Evolutionary conservation across 225 moss, liverwort and hornwort species (phyloP), one percentile per base, ranked within the genome.

Genomic region (Pseudoscleropodium purum): DNA sequence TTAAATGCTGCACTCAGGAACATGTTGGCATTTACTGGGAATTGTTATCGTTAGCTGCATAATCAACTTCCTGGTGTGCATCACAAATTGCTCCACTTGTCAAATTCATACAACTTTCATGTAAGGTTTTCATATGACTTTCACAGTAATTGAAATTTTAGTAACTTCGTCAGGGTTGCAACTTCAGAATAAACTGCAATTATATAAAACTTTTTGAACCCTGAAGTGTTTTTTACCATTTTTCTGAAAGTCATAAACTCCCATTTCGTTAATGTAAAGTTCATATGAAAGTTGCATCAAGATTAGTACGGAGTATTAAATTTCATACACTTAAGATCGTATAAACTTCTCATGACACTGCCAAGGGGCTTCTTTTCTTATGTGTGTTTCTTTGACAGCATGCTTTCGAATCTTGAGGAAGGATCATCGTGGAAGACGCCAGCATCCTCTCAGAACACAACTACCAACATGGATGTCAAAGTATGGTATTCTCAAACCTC

Each of bases 381-480:
- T 34, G 43, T 31, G 70, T 85, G 33, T 61, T 33, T 86, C 51
- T 41, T 52, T 76, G 21, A 52, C 81, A 94, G 92, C 43, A 81
- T 92, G 81, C 91, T 90, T 45, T 64, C 90, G 6, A 94, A 89
- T 68, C 63, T 90, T 19, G 91, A 90, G 72, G 88, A 90, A 67
- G 91, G 84, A n/a, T 75, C 88, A 21, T 88, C 91, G 37, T 92
- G 92, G 92, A 90, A 82, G 87, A 72, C 78, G 5, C 72, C 84
- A 2, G 15, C 84, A 56, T 87, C 91, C 23, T 88, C 88, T 49
- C 90, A 87, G 5, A 62, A 66, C 56, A 85, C 88, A 41, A 31
- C 81, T 23, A 88, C 25, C 81, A 74, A 29, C 77, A 68, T 64
- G 73, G 72, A 88, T 47, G 47, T 27, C 78, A 93, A 89, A 85